These are phyloP conservation scores for Suillus tomentosus DNA, from an alignment of 768 basidiomycete genomes.

Conservation along the genomic window DNA sequence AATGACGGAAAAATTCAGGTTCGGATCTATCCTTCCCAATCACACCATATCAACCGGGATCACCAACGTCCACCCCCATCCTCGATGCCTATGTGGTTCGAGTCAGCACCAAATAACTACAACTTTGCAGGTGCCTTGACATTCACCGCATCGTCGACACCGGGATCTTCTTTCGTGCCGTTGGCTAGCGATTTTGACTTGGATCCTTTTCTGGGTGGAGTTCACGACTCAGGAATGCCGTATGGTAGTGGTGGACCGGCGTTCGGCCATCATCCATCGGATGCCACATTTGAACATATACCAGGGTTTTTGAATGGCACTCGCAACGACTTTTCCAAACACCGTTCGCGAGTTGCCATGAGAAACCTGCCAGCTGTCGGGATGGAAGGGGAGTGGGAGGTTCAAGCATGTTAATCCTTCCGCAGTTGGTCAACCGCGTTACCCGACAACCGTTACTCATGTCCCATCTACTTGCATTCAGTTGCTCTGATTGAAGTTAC, in stretches of 20 bases:
- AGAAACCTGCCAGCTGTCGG: slow-evolving; percentile 64
- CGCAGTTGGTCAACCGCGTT: background rate
- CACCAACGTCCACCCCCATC: slow-evolving; percentile 18
- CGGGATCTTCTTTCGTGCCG: slow-evolving; percentile 38
- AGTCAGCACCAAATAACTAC: slow-evolving; percentile 13
- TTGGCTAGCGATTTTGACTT: slow-evolving; percentile 12
- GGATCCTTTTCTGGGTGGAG: slow-evolving; percentile 15
- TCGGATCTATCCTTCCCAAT: slow-evolving; percentile 63
- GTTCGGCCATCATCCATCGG: slow-evolving; percentile 30
- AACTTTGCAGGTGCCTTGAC: slow-evolving; percentile 22
- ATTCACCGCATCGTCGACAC: slow-evolving; percentile 36
- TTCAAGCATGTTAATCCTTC: slow-evolving; percentile 56
- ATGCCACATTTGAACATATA: slow-evolving; percentile 33
- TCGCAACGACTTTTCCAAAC: slow-evolving; percentile 30
- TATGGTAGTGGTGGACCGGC: slow-evolving; percentile 27
- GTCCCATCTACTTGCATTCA: background rate
- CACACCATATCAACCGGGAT: slow-evolving; percentile 23
- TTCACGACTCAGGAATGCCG: slow-evolving; percentile 26
- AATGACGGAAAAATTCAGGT: slow-evolving; percentile 75
- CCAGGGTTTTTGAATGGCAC: slow-evolving; percentile 29
- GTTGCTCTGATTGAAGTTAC: background rate
- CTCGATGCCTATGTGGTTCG: slow-evolving; percentile 31
- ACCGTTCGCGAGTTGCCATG: slow-evolving; percentile 66
- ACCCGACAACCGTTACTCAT: background rate
- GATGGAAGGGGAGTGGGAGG: slow-evolving; percentile 77